These are phyloP conservation scores for Yamadazyma takamatsuzukensis DNA, from an alignment of 805 yeast genomes.

Conservation along the genomic window DNA sequence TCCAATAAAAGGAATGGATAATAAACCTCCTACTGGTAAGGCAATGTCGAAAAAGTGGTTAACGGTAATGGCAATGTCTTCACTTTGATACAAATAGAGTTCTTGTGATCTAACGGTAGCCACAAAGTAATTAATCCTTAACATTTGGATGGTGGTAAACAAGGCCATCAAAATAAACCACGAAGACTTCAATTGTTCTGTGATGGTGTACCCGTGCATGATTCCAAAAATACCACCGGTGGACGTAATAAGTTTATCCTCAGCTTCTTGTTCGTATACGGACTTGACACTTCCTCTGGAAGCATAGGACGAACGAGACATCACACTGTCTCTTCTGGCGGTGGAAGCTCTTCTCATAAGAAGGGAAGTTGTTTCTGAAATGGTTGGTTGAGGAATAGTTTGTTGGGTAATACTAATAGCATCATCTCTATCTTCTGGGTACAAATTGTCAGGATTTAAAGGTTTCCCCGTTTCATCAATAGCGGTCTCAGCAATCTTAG, in stretches of 20 bases:
- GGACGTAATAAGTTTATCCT: constrained; percentile 45
- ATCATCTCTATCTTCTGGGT: constrained; percentile 32
- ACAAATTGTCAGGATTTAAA: constrained; percentile 43
- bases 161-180: constrained; percentile 79
- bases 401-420: neutral
- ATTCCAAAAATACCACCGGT: constrained; percentile 76
- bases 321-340: constrained; percentile 24
- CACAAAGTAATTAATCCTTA: constrained; percentile 87
- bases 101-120: constrained; percentile 88
- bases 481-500: constrained; percentile 68
- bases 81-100: constrained; percentile 53
- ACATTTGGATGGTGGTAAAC: constrained; percentile 85
- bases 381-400: constrained; percentile 27
- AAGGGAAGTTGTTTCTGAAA: constrained; percentile 39
- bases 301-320: constrained; percentile 26
- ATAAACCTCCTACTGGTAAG: constrained; percentile 82
- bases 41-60: constrained; percentile 82
- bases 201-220: constrained; percentile 59
- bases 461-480: constrained; percentile 67
- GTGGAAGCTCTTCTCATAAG: constrained; percentile 29
- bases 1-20: constrained; percentile 87
- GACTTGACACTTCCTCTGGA: constrained; percentile 49
- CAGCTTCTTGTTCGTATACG: constrained; percentile 64
- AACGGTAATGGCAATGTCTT: constrained; percentile 49
- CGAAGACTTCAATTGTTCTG: constrained; percentile 50